Base-by-base conservation (phyloP, 805 yeast genomes). In the Cyberlindnera petersonii region DNA sequence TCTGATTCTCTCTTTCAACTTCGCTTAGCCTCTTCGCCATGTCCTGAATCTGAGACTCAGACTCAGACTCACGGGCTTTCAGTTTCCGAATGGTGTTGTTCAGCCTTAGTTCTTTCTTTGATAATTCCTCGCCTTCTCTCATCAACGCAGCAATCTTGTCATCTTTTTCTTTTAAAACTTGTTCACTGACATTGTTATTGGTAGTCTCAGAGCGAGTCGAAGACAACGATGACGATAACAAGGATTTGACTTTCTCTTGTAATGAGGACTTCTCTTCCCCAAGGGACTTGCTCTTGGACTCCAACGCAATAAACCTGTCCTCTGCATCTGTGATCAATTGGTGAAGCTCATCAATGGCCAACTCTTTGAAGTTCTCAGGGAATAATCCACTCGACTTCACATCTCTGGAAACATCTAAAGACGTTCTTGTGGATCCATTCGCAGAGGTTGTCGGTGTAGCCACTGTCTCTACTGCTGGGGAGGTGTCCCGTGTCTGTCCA, bases 111-210 rank as follows among this genome's bases (percentile, higher is more conserved):
- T 91, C 97, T 44, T 76, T 79, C 42, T 72, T 71, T 0, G 93
- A 77, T 26, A 87, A 61, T 18, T 72, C 75, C 46, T 82, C 80
- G 4, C 95, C 95, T 59, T 88, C 96, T 39, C 74, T 77, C 54
- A 84, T 55, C 21, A 89, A 63, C 40, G 81, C 79, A 14, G 74
- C 72, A 19, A 89, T 77, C 22, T 77, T 74, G 10, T 66, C 71
- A 36, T 88, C 65, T 66, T 81, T 50, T 60, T 75, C 55, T 30
- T 49, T 52, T 16, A 53, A 9, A 4, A 59, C 39, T 60, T 70
- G 46, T 49, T 65, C 46, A 40, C 56, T 43, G 2, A 37, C 37
- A 23, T 2, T 4, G 9, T 11, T 30, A 29, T 33, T 28, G 26
- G n/a, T 11, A 35, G 14, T 21, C 9, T 4, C 18, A 14, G 8